These are phyloP conservation scores for Lasiosphaeriaceae sp. DNA, from an alignment of 495 filamentous ascomycete genomes.

Conservation along the genomic window DNA sequence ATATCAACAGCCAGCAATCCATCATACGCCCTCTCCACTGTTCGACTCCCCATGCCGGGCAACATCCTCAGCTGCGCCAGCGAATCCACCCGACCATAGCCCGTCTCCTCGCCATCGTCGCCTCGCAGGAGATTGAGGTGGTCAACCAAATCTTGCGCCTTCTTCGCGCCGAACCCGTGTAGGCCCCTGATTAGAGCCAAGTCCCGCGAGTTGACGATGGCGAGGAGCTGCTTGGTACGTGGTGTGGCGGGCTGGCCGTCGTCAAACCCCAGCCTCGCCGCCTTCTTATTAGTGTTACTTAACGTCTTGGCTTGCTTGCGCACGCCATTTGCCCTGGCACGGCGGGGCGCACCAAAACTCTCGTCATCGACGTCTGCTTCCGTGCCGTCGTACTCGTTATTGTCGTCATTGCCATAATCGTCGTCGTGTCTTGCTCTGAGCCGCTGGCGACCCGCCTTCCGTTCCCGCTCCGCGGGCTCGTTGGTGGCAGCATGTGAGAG, in stretches of 20 bases:
- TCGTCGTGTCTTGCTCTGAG: background rate
- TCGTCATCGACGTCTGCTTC: conserved; percentile 50
- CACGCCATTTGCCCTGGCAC: background rate
- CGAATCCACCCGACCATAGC: conserved; percentile 31
- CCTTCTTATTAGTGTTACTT: conserved; percentile 33
- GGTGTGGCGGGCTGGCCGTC: conserved; percentile 44
- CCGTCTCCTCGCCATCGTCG: conserved; percentile 29
- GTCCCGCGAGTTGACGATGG: conserved; percentile 84
- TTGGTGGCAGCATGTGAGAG: background rate
- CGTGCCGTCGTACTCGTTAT: conserved; percentile 30
- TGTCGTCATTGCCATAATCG: background rate
- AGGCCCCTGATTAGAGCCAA: conserved; percentile 64
- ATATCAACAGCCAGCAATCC: conserved; percentile 26
- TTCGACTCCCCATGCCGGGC: conserved; percentile 57
- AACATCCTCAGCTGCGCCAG: conserved; percentile 51
- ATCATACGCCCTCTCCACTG: conserved; percentile 54
- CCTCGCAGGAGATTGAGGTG: conserved; percentile 47
- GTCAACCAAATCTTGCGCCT: conserved; percentile 59
- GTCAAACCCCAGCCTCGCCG: conserved; percentile 12
- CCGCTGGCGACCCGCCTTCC: too few relatives aligned
- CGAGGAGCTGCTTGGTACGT: conserved; percentile 64
- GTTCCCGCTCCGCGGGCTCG: background rate
- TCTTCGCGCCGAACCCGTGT: conserved; percentile 66
- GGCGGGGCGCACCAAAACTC: conserved; percentile 25
- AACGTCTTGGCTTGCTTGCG: conserved; percentile 9